Conservation (phyloP, 352 stramenopile genomes). For the Globisporangium nagaii region DNA sequence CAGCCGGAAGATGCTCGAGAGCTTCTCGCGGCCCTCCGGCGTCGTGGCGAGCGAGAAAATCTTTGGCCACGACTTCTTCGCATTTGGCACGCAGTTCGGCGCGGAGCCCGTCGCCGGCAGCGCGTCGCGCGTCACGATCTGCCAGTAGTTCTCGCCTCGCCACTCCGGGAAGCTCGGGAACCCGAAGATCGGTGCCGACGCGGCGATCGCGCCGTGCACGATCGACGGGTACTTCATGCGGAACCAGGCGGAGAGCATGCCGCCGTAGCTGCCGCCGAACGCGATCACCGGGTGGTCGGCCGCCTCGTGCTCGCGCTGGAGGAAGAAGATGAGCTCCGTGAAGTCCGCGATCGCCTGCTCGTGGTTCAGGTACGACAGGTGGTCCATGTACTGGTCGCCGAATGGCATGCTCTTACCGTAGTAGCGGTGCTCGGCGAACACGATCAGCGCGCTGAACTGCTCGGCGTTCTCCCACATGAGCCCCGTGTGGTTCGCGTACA, state of each 20-base stretch:
- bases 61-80: constrained; percentile 68
- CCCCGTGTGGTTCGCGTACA: constrained; percentile 93
- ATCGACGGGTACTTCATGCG: constrained; percentile 94
- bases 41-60: constrained; percentile 62
- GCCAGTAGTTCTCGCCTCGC: constrained; percentile 75
- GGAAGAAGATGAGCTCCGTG: constrained; percentile 78
- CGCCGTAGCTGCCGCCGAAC: constrained; percentile 95
- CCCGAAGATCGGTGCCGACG: constrained; percentile 90
- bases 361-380: constrained; percentile 82
- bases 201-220: constrained; percentile 90
- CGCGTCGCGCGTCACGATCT: constrained; percentile 74
- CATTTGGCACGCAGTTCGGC: constrained; percentile 80
- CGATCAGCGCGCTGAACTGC: constrained; percentile 84
- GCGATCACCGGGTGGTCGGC: constrained; percentile 85
- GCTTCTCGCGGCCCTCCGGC: constrained; percentile 38
- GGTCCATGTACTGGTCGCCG: constrained; percentile 49
- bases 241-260: constrained; percentile 94
- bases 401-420: constrained; percentile 90
- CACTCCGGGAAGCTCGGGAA: constrained; percentile 71
- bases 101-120: constrained; percentile 59
- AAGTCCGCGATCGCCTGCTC: constrained; percentile 94
- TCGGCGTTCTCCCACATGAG: constrained; percentile 93
- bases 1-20: constrained; percentile 58
- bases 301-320: constrained; percentile 74
- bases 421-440: constrained; percentile 96